Conservation (phyloP, 495 filamentous ascomycete species). For the Ascobolus immersus region DNA sequence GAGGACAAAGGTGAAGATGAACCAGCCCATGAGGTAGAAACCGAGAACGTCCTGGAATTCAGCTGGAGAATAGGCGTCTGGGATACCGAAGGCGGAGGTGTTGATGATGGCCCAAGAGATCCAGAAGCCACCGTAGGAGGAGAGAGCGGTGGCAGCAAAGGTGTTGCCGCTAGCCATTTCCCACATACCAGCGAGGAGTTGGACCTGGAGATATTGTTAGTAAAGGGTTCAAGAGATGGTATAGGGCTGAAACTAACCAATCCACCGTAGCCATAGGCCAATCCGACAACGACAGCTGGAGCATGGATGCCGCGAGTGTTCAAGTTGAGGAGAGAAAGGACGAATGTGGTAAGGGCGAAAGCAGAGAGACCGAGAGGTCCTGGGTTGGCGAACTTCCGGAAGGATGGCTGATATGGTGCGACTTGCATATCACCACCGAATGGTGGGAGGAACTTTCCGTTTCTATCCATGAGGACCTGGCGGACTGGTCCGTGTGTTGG, state of each 20-base stretch:
- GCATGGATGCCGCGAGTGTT: constrained; percentile 29
- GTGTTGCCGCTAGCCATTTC: constrained; percentile 97
- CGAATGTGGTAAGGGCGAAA: constrained; percentile 91
- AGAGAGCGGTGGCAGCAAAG: constrained; percentile 88
- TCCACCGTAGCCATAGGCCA: constrained; percentile 63
- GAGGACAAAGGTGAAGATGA: constrained; percentile 86
- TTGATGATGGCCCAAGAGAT: constrained; percentile 69
- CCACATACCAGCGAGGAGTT: constrained; percentile 94
- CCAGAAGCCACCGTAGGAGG: constrained; percentile 97
- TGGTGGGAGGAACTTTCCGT: too few species aligned
- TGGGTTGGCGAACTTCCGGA: constrained; percentile 70
- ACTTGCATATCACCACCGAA: too few species aligned
- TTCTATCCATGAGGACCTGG: too few species aligned
- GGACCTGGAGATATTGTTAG: too few species aligned
- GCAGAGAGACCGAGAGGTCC: constrained; percentile 64
- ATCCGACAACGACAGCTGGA: constrained; percentile 43
- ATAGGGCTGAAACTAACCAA: too few species aligned
- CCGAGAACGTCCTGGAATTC: constrained; percentile 46
- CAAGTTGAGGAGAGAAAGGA: constrained; percentile 68
- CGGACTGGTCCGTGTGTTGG: too few species aligned
- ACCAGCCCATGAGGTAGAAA: constrained; percentile 67
- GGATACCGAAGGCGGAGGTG: constrained; percentile 38
- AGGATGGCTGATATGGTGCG: constrained; percentile 57
- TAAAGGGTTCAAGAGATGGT: too few species aligned
- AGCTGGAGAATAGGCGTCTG: constrained; percentile 20